Percentiles rank a stretch among this genome's conserved stretches.
phyloP scores from a whole-genome alignment of 345 rosid species.

The Lenwebbia sp. region DNA sequence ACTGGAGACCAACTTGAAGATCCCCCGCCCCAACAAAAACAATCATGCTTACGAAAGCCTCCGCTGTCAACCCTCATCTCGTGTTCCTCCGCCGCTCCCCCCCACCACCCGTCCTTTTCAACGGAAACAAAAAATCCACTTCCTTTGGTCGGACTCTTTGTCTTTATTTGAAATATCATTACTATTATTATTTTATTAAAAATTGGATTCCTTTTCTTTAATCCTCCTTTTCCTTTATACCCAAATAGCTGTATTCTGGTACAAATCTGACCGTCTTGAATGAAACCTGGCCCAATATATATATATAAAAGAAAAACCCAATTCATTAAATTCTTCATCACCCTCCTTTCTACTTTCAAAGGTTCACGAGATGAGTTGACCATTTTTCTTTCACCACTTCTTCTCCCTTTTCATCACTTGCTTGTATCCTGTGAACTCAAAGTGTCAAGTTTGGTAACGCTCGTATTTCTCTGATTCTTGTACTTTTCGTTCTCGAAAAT shows the following conservation, averaged over 20 bases:
- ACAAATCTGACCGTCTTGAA: neutral
- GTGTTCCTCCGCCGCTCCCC: constrained; percentile 22
- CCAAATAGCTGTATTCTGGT: neutral
- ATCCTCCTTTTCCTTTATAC: neutral
- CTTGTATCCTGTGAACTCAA: neutral
- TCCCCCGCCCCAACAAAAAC: neutral
- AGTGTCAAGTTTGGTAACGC: neutral
- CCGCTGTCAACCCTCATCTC: constrained; percentile 23
- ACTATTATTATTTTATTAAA: neutral
- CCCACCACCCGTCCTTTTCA: neutral
- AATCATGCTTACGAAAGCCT: neutral
- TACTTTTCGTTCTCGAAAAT: no score
- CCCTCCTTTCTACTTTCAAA: neutral
- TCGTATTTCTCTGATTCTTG: no score
- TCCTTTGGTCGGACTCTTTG: neutral
- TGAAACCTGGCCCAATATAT: no score
- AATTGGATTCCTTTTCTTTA: neutral
- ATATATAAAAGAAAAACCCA: no score
- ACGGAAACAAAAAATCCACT: neutral
- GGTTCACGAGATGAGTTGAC: neutral
- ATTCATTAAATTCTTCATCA: neutral
- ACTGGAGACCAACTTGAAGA: neutral
- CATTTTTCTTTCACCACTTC: neutral
- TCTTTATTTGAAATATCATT: neutral
- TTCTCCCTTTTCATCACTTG: neutral